phyloP scores from a whole-genome alignment of 2,329 filamentous ascomycete genomes.

The Monosporascus sp. region DNA sequence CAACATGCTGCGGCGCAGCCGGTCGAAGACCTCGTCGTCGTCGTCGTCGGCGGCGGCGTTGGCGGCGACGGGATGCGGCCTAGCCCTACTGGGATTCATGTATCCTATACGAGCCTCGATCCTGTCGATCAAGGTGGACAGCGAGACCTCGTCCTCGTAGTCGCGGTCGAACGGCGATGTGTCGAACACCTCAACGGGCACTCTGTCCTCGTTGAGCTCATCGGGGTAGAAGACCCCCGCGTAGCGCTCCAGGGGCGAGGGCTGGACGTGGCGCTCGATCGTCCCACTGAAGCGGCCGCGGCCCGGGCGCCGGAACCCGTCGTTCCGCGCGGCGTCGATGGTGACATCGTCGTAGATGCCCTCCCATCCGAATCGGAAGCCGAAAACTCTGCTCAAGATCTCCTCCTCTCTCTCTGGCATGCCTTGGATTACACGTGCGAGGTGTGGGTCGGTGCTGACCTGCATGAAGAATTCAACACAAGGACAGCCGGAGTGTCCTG shows the following conservation, averaged over 20 bases:
- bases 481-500: not conserved
- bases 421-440: constrained; percentile 29
- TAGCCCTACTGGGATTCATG: no score
- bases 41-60: not conserved
- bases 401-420: constrained; percentile 24
- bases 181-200: not conserved
- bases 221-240: constrained; percentile 6
- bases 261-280: constrained; percentile 11
- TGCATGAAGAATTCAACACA: constrained; percentile 29
- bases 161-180: constrained; percentile 1
- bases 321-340: constrained; percentile 28
- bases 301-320: constrained; percentile 33
- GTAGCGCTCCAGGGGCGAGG: constrained; percentile 4
- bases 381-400: constrained; percentile 27
- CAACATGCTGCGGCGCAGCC: not conserved
- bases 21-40: not conserved
- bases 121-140: no score
- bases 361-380: constrained; percentile 34
- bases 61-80: no score
- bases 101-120: no score
- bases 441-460: constrained; percentile 28
- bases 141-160: not conserved
- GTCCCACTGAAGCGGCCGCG: constrained; percentile 35
- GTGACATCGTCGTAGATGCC: constrained; percentile 27
- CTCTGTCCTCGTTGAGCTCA: constrained; percentile 29